phyloP scores from a whole-genome alignment of 208 protist species.

The Wallacemonas sp. region DNA sequence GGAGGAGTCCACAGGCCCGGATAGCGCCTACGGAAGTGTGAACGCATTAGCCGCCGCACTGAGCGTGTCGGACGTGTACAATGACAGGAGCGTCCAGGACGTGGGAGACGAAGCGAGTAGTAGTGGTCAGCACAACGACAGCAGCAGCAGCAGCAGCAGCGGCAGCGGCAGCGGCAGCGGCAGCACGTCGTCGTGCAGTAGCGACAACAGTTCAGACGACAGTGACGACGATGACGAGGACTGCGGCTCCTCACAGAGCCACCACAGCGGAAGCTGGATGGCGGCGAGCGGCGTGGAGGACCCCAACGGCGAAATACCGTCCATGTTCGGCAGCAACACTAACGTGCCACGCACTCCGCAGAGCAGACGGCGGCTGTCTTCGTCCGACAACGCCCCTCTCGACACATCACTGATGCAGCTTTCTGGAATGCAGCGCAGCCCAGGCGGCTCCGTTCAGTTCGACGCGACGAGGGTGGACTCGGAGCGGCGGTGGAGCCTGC shows the following conservation, averaged over 20 bases:
- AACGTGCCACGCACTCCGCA: neutral
- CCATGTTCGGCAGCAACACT: conserved; percentile 5
- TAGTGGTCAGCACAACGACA: neutral
- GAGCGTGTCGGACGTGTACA: neutral
- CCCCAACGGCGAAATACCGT: neutral
- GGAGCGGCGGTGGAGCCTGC: neutral
- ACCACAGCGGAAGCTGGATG: neutral
- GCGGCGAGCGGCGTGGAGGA: neutral
- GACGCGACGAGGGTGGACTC: neutral
- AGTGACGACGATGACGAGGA: conserved; percentile 2
- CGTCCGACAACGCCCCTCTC: neutral
- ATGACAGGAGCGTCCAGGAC: neutral
- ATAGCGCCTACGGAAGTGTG: conserved; percentile 3
- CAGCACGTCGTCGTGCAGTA: neutral
- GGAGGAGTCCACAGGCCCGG: neutral
- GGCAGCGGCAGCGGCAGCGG: neutral
- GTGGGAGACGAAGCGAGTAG: neutral
- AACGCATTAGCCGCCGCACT: neutral
- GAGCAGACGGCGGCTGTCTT: neutral
- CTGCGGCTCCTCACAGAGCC: conserved; percentile 4
- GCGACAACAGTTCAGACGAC: neutral
- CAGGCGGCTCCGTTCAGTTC: neutral
- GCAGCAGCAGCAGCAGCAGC: neutral
- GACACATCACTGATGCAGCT: conserved; percentile 10
- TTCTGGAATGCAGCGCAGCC: neutral